Conservation (phyloP, 2,329 filamentous ascomycete genomes). For the Incumbomyces lentus region DNA sequence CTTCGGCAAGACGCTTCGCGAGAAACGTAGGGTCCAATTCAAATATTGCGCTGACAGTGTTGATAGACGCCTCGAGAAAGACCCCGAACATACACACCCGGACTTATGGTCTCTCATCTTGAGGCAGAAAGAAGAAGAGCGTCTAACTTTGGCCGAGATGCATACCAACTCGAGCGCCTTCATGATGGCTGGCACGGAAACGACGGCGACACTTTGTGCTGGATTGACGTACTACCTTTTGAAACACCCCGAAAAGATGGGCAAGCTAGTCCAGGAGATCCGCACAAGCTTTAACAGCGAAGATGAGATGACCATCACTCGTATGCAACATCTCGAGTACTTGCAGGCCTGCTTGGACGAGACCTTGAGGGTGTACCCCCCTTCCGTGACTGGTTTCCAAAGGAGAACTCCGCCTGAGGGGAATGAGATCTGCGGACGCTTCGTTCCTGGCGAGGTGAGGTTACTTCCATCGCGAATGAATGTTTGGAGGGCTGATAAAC, state of each 20-base stretch:
- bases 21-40: background rate
- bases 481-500: too few relatives aligned
- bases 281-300: slow-evolving; percentile 28
- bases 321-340: slow-evolving; percentile 27
- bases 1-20: background rate
- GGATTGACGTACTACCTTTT: slow-evolving; percentile 35
- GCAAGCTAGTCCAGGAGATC: slow-evolving; percentile 31
- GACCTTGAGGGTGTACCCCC: slow-evolving; percentile 33
- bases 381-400: slow-evolving; percentile 21
- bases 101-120: too few relatives aligned
- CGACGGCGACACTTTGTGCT: slow-evolving; percentile 35
- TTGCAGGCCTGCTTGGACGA: slow-evolving; percentile 35
- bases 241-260: slow-evolving; percentile 23
- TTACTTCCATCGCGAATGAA: too few relatives aligned
- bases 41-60: background rate
- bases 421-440: too few relatives aligned
- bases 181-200: slow-evolving; percentile 36
- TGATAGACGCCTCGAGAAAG: background rate
- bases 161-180: too few relatives aligned
- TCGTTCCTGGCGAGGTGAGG: too few relatives aligned
- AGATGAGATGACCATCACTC: slow-evolving; percentile 31
- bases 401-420: too few relatives aligned
- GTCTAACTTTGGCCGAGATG: too few relatives aligned
- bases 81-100: too few relatives aligned
- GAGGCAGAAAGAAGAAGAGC: too few relatives aligned